Conservation (phyloP, 2,329 filamentous ascomycete species). For the Aspergillus sclerotialis region DNA sequence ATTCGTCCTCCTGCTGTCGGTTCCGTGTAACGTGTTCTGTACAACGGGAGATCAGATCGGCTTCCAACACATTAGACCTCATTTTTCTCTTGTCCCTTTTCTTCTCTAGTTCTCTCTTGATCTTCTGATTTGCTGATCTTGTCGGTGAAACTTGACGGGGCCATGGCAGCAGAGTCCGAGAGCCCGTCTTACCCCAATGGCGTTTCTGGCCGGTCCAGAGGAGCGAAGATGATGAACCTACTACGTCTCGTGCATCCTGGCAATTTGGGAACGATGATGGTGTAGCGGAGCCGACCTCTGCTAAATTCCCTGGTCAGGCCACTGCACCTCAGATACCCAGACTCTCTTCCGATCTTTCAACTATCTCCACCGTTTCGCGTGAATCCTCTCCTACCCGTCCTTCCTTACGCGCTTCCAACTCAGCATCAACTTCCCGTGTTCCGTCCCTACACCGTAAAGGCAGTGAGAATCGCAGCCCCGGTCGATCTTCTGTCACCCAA, state of each 20-base stretch:
- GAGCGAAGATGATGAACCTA: constrained; percentile 17
- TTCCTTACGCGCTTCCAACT: constrained; percentile 23
- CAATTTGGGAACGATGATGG: constrained; percentile 23
- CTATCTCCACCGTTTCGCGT: constrained; percentile 42
- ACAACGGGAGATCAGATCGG: constrained; percentile 14
- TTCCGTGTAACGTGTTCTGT: constrained; percentile 29
- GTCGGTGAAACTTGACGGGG: constrained; percentile 21
- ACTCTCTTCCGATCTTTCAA: constrained; percentile 27
- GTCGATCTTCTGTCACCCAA: constrained; percentile 43
- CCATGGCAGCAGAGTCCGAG: constrained; percentile 31
- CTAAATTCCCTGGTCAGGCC: too few relatives aligned
- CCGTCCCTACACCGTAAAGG: constrained; percentile 56
- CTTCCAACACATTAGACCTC: constrained; percentile 5
- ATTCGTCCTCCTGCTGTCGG: constrained; percentile 23
- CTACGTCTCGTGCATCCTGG: constrained; percentile 16
- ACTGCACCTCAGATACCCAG: constrained; percentile 26
- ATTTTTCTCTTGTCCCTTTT: constrained; percentile 5
- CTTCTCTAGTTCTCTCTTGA: constrained; percentile 9
- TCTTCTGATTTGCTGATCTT: constrained; percentile 27
- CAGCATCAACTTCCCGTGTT: constrained; percentile 25
- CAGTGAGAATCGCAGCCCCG: constrained; percentile 60
- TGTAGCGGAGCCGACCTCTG: constrained; percentile 22
- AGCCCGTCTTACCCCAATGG: constrained; percentile 28
- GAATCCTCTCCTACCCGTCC: constrained; percentile 41
- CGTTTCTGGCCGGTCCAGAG: constrained; percentile 22